phyloP scores from a whole-genome alignment of 148 eudicot species.

The Rheum nobile region DNA sequence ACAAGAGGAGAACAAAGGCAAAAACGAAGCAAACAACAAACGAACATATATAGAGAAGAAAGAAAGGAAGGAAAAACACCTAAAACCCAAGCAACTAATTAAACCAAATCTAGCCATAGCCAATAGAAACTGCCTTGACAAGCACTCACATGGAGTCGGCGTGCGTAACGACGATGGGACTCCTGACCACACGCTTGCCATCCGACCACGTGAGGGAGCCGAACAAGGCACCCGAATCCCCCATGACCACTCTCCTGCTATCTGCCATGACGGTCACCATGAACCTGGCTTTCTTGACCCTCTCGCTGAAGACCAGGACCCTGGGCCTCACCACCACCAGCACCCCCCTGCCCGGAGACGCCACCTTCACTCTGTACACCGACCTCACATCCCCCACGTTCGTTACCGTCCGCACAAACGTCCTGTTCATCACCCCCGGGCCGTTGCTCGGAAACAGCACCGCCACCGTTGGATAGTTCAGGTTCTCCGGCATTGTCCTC shows the following conservation, averaged over 20 bases:
- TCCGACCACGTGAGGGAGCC: conserved; percentile 73
- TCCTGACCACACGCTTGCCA: conserved; percentile 86
- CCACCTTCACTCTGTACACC: conserved; percentile 45
- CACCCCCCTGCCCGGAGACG: conserved; percentile 50
- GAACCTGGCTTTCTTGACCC: conserved; percentile 39
- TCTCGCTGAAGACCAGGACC: conserved; percentile 45
- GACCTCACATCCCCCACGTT: conserved; percentile 62
- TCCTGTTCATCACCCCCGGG: conserved; percentile 39
- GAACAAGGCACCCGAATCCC: conserved; percentile 64
- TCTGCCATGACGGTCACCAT: conserved; percentile 55
- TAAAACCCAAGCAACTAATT: background rate
- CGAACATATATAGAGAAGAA: background rate
- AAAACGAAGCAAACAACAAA: background rate
- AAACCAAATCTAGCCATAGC: too few relatives aligned
- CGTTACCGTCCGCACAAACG: conserved; percentile 63
- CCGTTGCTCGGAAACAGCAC: conserved; percentile 45
- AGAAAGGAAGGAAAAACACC: background rate
- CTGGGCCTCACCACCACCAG: conserved; percentile 48
- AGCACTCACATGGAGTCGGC: conserved; percentile 48
- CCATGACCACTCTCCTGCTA: conserved; percentile 41
- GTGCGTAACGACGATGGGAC: conserved; percentile 84
- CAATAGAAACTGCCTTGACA: too few relatives aligned
- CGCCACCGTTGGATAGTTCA: conserved; percentile 78
- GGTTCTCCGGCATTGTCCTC: conserved; percentile 54
- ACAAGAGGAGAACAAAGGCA: background rate